These are phyloP conservation scores for Raphanus raphanistrum DNA, from an alignment of 345 rosid genomes.

Conservation along the genomic window DNA sequence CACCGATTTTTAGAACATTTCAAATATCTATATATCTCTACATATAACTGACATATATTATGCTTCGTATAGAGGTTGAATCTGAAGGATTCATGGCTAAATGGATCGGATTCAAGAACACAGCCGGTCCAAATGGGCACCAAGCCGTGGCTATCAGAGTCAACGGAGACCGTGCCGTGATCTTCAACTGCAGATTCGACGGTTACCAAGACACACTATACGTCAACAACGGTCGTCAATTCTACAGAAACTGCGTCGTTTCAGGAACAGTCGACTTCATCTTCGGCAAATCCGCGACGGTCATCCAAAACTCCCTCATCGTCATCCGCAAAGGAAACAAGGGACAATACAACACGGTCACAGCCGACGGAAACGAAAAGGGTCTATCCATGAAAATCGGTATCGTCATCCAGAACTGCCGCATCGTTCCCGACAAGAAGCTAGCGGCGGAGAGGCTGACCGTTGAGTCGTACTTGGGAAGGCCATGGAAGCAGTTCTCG, in stretches of 20 bases:
- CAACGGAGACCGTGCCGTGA: conserved; percentile 49
- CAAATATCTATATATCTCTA: neutral
- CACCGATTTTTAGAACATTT: neutral
- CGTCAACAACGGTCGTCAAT: conserved; percentile 57
- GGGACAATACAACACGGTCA: conserved; percentile 56
- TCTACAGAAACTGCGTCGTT: conserved; percentile 65
- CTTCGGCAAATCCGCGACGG: conserved; percentile 58
- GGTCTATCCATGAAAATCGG: conserved; percentile 42
- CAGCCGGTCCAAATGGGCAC: conserved; percentile 64
- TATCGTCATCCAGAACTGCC: conserved; percentile 70
- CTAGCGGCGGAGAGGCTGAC: conserved; percentile 41
- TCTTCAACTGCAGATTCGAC: conserved; percentile 64
- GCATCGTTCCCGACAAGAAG: conserved; percentile 64
- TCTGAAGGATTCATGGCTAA: conserved; percentile 63
- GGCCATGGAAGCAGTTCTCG: conserved; percentile 75
- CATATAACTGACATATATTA: neutral
- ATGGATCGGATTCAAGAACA: conserved; percentile 67
- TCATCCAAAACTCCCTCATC: conserved; percentile 71
- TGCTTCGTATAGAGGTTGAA: conserved; percentile 45
- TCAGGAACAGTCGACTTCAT: conserved; percentile 81
- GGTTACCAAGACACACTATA: conserved; percentile 75
- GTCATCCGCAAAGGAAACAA: conserved; percentile 51
- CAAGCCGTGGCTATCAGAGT: conserved; percentile 76
- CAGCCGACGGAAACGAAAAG: conserved; percentile 57
- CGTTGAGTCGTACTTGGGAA: conserved; percentile 58